A percentile compares a stretch with the other conserved stretches of the same genome.
Conservation (phyloP, 768 basidiomycete genomes). For the Leccinum subgranulosum region DNA sequence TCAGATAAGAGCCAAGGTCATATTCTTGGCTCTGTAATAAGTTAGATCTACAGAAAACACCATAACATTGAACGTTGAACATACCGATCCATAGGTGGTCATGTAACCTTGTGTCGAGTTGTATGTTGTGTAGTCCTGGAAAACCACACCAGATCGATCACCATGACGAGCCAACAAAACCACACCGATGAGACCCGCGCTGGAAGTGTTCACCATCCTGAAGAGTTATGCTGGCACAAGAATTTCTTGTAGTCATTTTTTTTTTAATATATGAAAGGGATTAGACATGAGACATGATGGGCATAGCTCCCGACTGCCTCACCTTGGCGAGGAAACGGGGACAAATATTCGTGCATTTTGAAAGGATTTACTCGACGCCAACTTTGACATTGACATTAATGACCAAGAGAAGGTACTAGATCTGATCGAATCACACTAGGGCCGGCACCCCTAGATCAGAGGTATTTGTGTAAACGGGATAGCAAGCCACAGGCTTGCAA, state of each 20-base stretch:
- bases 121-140: constrained; percentile 74
- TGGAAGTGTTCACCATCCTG: constrained; percentile 26
- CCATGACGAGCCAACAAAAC: constrained; percentile 76
- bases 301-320: neutral
- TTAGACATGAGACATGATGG: neutral
- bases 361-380: too few relatives aligned
- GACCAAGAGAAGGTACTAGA: too few relatives aligned
- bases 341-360: neutral
- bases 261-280: neutral
- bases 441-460: too few relatives aligned
- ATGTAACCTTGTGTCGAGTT: constrained; percentile 59
- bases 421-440: too few relatives aligned
- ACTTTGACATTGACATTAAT: too few relatives aligned
- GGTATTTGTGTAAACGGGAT: too few relatives aligned
- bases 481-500: too few relatives aligned
- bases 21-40: constrained; percentile 46
- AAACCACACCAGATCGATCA: constrained; percentile 57
- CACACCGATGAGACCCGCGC: constrained; percentile 56
- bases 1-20: constrained; percentile 56
- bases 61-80: constrained; percentile 9
- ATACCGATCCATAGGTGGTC: constrained; percentile 71
- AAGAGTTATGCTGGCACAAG: neutral
- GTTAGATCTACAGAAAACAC: neutral
- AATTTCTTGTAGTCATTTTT: neutral
- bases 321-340: neutral